These are phyloP conservation scores for Jatropha multifida DNA, from an alignment of 441 rosid species.

Conservation along the genomic window DNA sequence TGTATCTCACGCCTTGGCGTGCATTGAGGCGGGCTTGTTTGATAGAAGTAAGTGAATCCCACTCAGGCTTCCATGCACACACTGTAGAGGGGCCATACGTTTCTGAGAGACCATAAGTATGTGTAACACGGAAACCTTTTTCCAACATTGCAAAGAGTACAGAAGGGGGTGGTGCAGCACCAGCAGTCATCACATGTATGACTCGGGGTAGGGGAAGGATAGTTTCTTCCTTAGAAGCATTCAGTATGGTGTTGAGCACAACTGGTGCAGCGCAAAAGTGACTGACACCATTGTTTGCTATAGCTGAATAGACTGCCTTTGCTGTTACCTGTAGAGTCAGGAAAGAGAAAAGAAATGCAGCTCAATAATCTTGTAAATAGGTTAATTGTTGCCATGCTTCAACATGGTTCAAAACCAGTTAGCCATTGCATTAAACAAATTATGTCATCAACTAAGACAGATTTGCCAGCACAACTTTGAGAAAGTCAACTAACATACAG, in stretches of 20 bases:
- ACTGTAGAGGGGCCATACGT: slow-evolving; percentile 83
- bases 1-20: slow-evolving; percentile 86
- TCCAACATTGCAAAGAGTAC: slow-evolving; percentile 67
- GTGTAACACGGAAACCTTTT: slow-evolving; percentile 74
- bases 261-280: slow-evolving; percentile 91
- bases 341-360: slow-evolving; percentile 7
- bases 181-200: slow-evolving; percentile 84
- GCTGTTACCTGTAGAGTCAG: slow-evolving; percentile 65
- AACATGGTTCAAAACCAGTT: neutral
- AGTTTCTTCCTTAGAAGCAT: slow-evolving; percentile 67
- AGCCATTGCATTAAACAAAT: neutral
- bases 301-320: slow-evolving; percentile 74
- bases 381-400: neutral
- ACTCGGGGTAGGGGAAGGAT: slow-evolving; percentile 77
- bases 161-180: slow-evolving; percentile 89
- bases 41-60: slow-evolving; percentile 78
- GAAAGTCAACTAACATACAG: neutral
- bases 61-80: slow-evolving; percentile 90
- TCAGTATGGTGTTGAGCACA: slow-evolving; percentile 73
- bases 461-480: neutral
- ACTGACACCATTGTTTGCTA: slow-evolving; percentile 67
- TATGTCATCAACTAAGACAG: neutral
- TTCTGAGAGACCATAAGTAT: slow-evolving; percentile 91
- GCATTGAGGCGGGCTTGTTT: slow-evolving; percentile 82
- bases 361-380: neutral